Base-by-base conservation (phyloP, 2,329 filamentous ascomycete species). In the Xylariaceae sp. region DNA sequence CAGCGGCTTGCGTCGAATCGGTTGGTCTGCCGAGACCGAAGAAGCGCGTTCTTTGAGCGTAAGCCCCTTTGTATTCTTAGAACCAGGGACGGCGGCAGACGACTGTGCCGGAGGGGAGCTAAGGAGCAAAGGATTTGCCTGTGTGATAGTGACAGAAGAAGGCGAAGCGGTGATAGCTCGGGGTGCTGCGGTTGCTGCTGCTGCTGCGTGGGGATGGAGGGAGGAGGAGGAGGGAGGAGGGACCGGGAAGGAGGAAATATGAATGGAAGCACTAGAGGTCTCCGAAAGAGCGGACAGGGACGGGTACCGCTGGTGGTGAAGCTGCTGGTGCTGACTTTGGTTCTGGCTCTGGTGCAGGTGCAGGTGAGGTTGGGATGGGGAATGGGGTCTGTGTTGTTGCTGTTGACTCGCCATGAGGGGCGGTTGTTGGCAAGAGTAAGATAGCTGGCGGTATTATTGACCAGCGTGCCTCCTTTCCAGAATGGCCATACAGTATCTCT, bases 1-100 rank as follows among this genome's bases (percentile, higher is more conserved):
- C 61, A 87, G 71, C 57, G 85, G 84, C 74, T 87, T 87, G 63
- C 85, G 79, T 69, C 80, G 81, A 73, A 87, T 81, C 59, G 71
- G 60, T 64, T 65, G 63, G 62, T 66, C 49, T 62, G 69, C 56
- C 58, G 67, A 65, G 41, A 60, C 45, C 53, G 60, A 58, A 13
- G 60, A 58, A 13, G 58, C 58, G 35, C 66, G 56, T 53, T 63
- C 68, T 53, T 68, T 65, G 49, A 71, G 67, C 49, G 67, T 65
- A 51, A 71, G 67, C 30, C 70, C 68, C 57, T 66, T 67, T 56
- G 69, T 66, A 69, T 72, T 72, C 65, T 68, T 57, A 10, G 58
- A 45, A 51, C 62, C 61, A 50, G 64, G 11, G 30, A 63, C 61
- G 48, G 64, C 11, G 30, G 5, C 47, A 30, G 47, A 23, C 7